Evolutionary conservation across 129 eudicot genomes (phyloP).

Genomic region (Escallonia herrerae): DNA sequence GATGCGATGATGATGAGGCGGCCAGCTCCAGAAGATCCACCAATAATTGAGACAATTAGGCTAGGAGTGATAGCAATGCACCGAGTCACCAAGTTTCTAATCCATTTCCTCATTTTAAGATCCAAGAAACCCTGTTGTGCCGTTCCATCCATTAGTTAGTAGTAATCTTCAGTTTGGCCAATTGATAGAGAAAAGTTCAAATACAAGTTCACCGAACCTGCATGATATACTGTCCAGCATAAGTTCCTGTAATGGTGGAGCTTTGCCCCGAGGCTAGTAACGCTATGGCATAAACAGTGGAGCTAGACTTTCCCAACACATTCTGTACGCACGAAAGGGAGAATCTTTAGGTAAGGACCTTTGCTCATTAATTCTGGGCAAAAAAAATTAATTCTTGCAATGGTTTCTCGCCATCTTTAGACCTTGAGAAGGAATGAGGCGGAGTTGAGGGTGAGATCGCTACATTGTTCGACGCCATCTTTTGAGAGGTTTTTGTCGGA

Average conservation of each 20-base stretch:
- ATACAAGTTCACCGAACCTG: slow-evolving; percentile 36
- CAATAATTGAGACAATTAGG: slow-evolving; percentile 23
- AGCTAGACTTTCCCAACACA: slow-evolving; percentile 83
- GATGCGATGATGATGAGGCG: slow-evolving; percentile 27
- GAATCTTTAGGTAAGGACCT: no score
- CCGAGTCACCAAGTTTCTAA: slow-evolving; percentile 25
- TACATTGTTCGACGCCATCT: slow-evolving; percentile 38
- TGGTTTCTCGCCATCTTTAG: background rate
- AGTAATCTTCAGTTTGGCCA: no score
- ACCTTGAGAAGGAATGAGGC: slow-evolving; percentile 92
- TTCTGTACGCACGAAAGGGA: slow-evolving; percentile 33
- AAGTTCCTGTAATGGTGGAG: slow-evolving; percentile 90
- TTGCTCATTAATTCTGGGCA: no score
- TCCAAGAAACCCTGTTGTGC: slow-evolving; percentile 21
- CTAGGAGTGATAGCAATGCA: slow-evolving; percentile 28
- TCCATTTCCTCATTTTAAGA: slow-evolving; percentile 21
- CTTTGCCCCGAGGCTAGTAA: slow-evolving; percentile 95
- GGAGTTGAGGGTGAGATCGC: slow-evolving; percentile 57
- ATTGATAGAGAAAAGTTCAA: background rate
- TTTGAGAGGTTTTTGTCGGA: slow-evolving; percentile 30
- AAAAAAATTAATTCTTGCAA: background rate
- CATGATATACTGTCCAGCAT: slow-evolving; percentile 95
- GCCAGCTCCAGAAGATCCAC: slow-evolving; percentile 31
- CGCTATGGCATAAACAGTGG: slow-evolving; percentile 69
- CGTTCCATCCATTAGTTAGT: background rate